Evolutionary conservation across 2,329 filamentous ascomycete species (phyloP), one percentile per base, ranked within the genome.

Genomic region (Chrysosporium keratinophilum): DNA sequence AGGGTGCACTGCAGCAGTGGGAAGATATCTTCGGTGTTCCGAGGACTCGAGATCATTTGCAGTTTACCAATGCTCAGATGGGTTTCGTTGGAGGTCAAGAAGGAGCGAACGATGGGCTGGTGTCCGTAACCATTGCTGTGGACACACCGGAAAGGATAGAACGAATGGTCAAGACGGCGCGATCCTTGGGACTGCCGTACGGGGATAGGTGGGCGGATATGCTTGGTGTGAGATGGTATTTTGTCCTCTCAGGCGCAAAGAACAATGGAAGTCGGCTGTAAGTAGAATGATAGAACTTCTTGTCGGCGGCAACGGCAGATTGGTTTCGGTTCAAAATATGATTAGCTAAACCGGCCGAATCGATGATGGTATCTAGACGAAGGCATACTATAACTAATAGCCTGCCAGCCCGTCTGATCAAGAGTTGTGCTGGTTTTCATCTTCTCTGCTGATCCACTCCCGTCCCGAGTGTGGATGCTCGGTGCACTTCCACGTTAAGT

Each of bases 1-100:
- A 69, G 52, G 67, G 56, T 5, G 71, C 70, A 4, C 62, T 66
- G 12, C 59, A 64, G 39, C 65, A 71, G 54, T 75, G 73, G 72
- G 66, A 71, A 54, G 60, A 67, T 5, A 59, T 67, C 0, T 75
- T 75, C 57, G 67, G 65, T 2, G 54, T 69, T 28, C 43, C 42
- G 17, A 55, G 56, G 19, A 50, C 51, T 2, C 52, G 57, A 6
- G 62, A 57, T 15, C 50, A 62, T 17, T 47, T 67, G 23, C 51
- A 56, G 3, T 70, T 68, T 49, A 67, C 62, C n/a, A 69, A 69
- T 59, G 62, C 61, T 1, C 54, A 52, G 23, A 46, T 75, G 46
- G 63, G 60, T 0, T 75, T 74, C 52, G 55, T 71, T 4, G 54
- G 61, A 5, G 66, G 70, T 0, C 53, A 56, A 49, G 58, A 68